A percentile compares a stretch with the other conserved stretches of the same genome.
Conservation (phyloP, 2,329 filamentous ascomycete genomes). For the Didymella arachidicola region DNA sequence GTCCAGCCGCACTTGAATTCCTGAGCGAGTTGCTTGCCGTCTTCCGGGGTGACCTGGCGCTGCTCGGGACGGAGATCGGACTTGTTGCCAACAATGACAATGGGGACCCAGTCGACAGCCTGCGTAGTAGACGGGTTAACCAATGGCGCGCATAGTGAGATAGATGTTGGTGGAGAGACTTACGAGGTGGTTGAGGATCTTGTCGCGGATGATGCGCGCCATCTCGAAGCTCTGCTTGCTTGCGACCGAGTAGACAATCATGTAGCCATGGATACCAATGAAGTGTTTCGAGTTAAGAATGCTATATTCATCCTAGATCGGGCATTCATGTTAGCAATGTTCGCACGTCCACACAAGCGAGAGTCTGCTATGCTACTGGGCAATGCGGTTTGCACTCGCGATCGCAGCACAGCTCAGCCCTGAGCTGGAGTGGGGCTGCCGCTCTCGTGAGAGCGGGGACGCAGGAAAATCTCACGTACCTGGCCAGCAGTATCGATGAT, state of each 20-base stretch:
- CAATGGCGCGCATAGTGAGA: neutral
- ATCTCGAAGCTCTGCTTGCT: constrained; percentile 96
- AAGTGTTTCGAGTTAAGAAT: constrained; percentile 99
- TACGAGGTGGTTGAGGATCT: constrained; percentile 95
- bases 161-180: constrained; percentile 43
- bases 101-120: constrained; percentile 91
- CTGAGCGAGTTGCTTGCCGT: constrained; percentile 83
- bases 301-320: constrained; percentile 87
- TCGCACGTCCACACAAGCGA: neutral
- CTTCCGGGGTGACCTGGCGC: constrained; percentile 85
- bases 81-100: constrained; percentile 97
- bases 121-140: constrained; percentile 48
- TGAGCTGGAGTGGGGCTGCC: constrained; percentile 26
- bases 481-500: constrained; percentile 98
- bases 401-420: constrained; percentile 7
- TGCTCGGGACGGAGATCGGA: constrained; percentile 91
- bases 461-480: constrained; percentile 59
- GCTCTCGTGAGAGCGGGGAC: constrained; percentile 23
- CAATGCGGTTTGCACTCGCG: neutral
- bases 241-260: constrained; percentile 97
- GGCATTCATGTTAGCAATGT: constrained; percentile 33
- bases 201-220: constrained; percentile 94
- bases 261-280: constrained; percentile 98
- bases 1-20: constrained; percentile 94
- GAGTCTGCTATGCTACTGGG: neutral